Base-by-base conservation (phyloP, 768 basidiomycete species). In the Hygrocybe punicea region DNA sequence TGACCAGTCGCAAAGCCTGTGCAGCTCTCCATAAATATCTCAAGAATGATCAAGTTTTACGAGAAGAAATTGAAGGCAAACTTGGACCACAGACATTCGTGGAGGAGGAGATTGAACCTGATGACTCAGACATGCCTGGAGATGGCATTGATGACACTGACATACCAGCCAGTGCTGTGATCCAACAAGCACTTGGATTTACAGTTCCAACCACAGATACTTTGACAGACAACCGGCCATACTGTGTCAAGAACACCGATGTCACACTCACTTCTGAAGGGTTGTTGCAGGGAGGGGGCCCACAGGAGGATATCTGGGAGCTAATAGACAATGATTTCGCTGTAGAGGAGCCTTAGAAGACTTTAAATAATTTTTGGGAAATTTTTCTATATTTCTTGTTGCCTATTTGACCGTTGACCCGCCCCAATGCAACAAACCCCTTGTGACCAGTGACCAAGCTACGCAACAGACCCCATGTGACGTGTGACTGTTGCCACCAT, bases 11-110 rank as follows among this genome's bases (percentile, higher is more conserved):
- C 19, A 23, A 35, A 10, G 48, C 63, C 19, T 57, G 63, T 4
- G 40, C 10, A 3, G 63, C 65, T 3, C 58, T 66, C 9, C 47
- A 58, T 6, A 23, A 45, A 2, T 66, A 66, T 50, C 58, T 67
- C 19, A 24, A 45, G 6, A 17, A 29, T 4, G 61, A 65, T 50
- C 13, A 11, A 0, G 52, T 39, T 2, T 61, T 67, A 6, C 53
- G 50, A 3, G 45, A 62, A 8, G 61, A 67, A 53, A 67, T 66
- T 24, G 25, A 59, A 10, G 29, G 17, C 13, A 23, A 17, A 13
- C 17, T 19, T 23, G 23, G 45, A 23, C 17, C 4, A 29, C 29
- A 29, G 29, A 29, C 45, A 17, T 23, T 29, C 8, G 29, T 29
- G 29, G 29, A 29, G 29, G 29, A 29, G 29, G 29, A n/a, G n/a